These are phyloP conservation scores for Fusarium lateritium DNA, from an alignment of 2,329 filamentous ascomycete genomes.

Conservation along the genomic window DNA sequence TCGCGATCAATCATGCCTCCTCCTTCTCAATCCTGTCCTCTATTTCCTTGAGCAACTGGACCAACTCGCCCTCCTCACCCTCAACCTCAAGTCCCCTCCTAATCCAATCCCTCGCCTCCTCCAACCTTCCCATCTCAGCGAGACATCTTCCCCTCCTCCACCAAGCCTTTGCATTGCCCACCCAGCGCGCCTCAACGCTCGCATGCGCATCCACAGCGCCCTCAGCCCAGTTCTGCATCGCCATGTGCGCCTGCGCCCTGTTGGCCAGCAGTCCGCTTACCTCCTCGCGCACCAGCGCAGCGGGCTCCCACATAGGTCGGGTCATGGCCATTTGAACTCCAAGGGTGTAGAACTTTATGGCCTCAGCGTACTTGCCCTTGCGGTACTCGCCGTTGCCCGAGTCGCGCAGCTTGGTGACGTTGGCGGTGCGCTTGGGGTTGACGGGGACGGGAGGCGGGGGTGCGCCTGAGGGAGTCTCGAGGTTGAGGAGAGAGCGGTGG, in stretches of 20 bases:
- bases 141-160: slow-evolving; percentile 89
- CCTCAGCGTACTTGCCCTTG: slow-evolving; percentile 81
- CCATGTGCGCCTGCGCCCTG: slow-evolving; percentile 92
- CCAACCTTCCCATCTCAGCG: slow-evolving; percentile 88
- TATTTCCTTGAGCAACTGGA: slow-evolving; percentile 75
- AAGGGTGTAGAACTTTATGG: slow-evolving; percentile 85
- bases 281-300: slow-evolving; percentile 87
- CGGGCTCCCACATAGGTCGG: slow-evolving; percentile 90
- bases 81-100: slow-evolving; percentile 85
- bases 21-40: slow-evolving; percentile 62
- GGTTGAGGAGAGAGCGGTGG: slow-evolving; percentile 78
- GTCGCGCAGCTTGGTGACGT: slow-evolving; percentile 93
- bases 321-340: slow-evolving; percentile 90
- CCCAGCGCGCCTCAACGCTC: slow-evolving; percentile 88
- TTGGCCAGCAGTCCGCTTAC: slow-evolving; percentile 85
- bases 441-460: slow-evolving; percentile 91
- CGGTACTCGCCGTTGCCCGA: slow-evolving; percentile 86
- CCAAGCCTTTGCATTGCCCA: slow-evolving; percentile 95
- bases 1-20: slow-evolving; percentile 46
- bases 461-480: slow-evolving; percentile 69
- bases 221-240: slow-evolving; percentile 84
- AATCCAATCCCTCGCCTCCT: slow-evolving; percentile 87
- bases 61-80: slow-evolving; percentile 76
- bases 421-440: slow-evolving; percentile 90
- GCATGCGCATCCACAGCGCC: slow-evolving; percentile 89